These are phyloP conservation scores for Epicoccum nigrum DNA, from an alignment of 2,329 filamentous ascomycete genomes.

Conservation along the genomic window DNA sequence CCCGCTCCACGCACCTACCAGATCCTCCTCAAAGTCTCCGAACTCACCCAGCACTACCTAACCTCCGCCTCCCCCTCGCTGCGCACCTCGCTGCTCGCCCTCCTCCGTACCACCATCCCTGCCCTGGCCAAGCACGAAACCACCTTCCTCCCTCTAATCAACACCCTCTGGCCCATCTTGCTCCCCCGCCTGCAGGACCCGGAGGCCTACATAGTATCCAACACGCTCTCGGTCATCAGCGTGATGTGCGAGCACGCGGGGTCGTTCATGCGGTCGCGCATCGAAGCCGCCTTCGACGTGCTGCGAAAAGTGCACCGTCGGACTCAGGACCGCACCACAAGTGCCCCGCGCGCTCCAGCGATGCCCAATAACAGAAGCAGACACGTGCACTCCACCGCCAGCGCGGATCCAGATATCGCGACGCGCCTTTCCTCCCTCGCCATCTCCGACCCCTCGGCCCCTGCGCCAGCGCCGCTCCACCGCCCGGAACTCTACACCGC, in stretches of 20 bases:
- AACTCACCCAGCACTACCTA: conserved; percentile 87
- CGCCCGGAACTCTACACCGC: conserved; percentile 53
- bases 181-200: conserved; percentile 69
- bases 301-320: conserved; percentile 47
- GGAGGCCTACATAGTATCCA: conserved; percentile 71
- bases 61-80: conserved; percentile 82
- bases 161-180: conserved; percentile 88
- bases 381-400: not conserved
- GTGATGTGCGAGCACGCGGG: conserved; percentile 75
- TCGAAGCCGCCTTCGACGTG: conserved; percentile 74
- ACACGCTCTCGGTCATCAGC: conserved; percentile 71
- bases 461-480: not conserved
- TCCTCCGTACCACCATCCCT: conserved; percentile 74
- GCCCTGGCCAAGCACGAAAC: conserved; percentile 78
- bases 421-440: conserved; percentile 7
- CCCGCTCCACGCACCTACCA: conserved; percentile 76
- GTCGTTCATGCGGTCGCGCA: conserved; percentile 77
- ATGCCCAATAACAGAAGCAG: too few relatives aligned
- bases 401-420: conserved; percentile 8
- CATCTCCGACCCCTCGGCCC: not conserved
- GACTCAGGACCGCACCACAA: conserved; percentile 12
- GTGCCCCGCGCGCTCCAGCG: too few relatives aligned
- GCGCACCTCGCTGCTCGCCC: conserved; percentile 75
- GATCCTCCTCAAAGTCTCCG: conserved; percentile 81
- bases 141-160: conserved; percentile 84